Percentiles rank a stretch among this genome's conserved stretches.
Evolutionary conservation across 129 eudicot species (phyloP).

Genomic region (Logfia minima): DNA sequence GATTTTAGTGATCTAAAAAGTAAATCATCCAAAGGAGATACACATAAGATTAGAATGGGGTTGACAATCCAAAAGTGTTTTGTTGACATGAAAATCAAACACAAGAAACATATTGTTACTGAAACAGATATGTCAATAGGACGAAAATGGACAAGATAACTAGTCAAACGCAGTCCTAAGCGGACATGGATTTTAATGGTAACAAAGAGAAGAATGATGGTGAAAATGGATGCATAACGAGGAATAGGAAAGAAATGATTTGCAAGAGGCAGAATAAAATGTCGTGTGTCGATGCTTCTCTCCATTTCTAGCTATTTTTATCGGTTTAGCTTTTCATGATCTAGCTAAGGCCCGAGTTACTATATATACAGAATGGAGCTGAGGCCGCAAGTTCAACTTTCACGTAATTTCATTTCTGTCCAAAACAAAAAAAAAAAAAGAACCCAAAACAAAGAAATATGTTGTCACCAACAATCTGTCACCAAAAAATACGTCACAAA

Average conservation of each 20-base stretch:
- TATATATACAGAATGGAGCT: background rate
- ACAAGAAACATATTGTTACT: background rate
- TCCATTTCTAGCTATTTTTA: background rate
- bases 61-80: slow-evolving; percentile 16
- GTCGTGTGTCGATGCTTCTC: no score
- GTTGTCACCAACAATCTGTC: no score
- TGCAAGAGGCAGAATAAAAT: slow-evolving; percentile 26
- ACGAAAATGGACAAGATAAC: background rate
- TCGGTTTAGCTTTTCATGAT: background rate
- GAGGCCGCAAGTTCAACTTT: background rate
- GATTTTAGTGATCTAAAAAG: background rate
- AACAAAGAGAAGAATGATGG: slow-evolving; percentile 18
- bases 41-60: slow-evolving; percentile 14
- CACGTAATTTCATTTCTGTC: no score
- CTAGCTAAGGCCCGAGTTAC: background rate
- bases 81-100: slow-evolving; percentile 23
- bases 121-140: slow-evolving; percentile 13
- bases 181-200: slow-evolving; percentile 16
- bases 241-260: slow-evolving; percentile 8
- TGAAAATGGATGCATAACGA: slow-evolving; percentile 3
- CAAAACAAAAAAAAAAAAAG: no score
- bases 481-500: no score
- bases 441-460: no score
- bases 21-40: slow-evolving; percentile 25
- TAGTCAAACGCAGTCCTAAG: background rate